Conservation (phyloP, 495 filamentous ascomycete genomes). For the Tetracladium setigerum region DNA sequence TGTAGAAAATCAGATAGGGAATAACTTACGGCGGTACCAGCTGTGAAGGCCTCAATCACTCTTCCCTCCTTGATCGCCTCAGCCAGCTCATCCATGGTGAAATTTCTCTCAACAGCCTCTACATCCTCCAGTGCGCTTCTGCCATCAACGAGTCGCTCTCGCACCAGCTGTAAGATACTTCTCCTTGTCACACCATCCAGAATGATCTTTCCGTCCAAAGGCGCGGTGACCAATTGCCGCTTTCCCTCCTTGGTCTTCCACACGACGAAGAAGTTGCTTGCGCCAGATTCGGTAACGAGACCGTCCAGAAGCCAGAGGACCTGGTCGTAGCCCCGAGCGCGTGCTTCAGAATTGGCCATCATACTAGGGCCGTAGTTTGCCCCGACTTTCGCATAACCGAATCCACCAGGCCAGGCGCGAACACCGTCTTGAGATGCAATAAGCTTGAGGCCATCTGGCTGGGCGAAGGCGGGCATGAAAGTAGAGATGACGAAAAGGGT, state of each 20-base stretch:
- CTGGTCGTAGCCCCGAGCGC: constrained; percentile 67
- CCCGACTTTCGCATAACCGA: constrained; percentile 83
- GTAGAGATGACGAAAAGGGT: constrained; percentile 74
- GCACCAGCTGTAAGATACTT: constrained; percentile 67
- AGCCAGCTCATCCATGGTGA: constrained; percentile 71
- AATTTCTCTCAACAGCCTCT: constrained; percentile 71
- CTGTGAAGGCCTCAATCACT: constrained; percentile 76
- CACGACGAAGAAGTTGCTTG: constrained; percentile 85
- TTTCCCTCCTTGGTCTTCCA: constrained; percentile 62
- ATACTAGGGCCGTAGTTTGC: constrained; percentile 87
- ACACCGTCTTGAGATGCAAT: constrained; percentile 71
- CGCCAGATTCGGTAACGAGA: constrained; percentile 84
- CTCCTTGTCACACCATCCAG: constrained; percentile 77
- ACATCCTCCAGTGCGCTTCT: constrained; percentile 42
- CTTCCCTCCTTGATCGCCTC: constrained; percentile 68
- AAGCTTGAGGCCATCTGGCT: constrained; percentile 59
- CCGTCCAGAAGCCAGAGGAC: constrained; percentile 86
- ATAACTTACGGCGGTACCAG: constrained; percentile 71
- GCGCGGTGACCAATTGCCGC: constrained; percentile 73
- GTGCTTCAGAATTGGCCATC: constrained; percentile 65
- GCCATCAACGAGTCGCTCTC: constrained; percentile 42
- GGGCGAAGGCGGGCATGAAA: constrained; percentile 55
- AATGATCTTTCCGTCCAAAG: constrained; percentile 73
- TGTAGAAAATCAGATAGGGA: background rate
- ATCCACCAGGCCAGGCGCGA: constrained; percentile 88